Conservation (phyloP, 768 basidiomycete genomes). For the Piloderma croceum region DNA sequence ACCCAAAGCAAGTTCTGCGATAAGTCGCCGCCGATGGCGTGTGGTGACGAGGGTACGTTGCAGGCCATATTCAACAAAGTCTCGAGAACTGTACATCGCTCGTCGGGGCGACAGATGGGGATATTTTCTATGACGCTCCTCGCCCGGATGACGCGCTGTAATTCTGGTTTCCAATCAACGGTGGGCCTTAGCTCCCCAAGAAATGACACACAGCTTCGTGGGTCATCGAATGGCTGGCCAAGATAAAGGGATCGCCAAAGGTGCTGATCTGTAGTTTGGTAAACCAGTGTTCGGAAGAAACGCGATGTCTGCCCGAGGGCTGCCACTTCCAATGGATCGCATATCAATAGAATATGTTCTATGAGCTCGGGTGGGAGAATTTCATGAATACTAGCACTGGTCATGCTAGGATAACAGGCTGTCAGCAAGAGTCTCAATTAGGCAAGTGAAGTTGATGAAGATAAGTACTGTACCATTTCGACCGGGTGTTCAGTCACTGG, state of each 20-base stretch:
- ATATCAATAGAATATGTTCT: too few relatives aligned
- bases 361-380: too few relatives aligned
- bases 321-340: too few relatives aligned
- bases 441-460: too few relatives aligned
- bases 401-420: too few relatives aligned
- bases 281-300: constrained; percentile 38
- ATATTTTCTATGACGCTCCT: constrained; percentile 39
- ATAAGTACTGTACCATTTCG: too few relatives aligned
- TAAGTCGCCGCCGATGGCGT: constrained; percentile 20
- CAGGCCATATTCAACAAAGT: constrained; percentile 49
- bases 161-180: constrained; percentile 47
- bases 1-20: constrained; percentile 53
- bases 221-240: constrained; percentile 58
- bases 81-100: constrained; percentile 37
- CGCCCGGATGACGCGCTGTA: constrained; percentile 54
- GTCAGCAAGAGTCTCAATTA: too few relatives aligned
- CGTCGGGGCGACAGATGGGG: constrained; percentile 33
- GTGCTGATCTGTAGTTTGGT: constrained; percentile 37
- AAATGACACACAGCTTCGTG: constrained; percentile 40
- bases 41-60: constrained; percentile 33
- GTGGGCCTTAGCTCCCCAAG: constrained; percentile 20
- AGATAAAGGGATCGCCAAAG: constrained; percentile 70
- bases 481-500: too few relatives aligned
- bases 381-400: too few relatives aligned
- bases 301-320: constrained; percentile 46